phyloP scores from a whole-genome alignment of 768 basidiomycete genomes.

The Phlegmacium glaucopus region DNA sequence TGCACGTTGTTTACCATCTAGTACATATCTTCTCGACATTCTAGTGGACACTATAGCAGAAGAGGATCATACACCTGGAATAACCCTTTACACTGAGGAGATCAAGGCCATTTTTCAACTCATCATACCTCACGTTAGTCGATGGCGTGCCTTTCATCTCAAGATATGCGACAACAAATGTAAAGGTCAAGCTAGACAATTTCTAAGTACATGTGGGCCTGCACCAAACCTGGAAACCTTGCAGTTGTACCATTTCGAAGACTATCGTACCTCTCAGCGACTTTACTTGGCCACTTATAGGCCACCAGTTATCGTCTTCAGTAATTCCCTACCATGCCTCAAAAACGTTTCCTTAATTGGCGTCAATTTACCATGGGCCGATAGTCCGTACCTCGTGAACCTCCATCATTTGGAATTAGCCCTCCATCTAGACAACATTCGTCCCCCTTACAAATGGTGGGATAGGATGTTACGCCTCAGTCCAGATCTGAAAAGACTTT shows the following conservation, averaged over 20 bases:
- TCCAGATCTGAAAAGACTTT: conserved; percentile 43
- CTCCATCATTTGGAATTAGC: conserved; percentile 55
- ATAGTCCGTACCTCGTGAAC: conserved; percentile 44
- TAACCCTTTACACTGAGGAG: conserved; percentile 52
- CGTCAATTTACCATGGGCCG: conserved; percentile 60
- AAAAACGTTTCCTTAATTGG: conserved; percentile 60
- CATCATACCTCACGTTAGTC: conserved; percentile 42
- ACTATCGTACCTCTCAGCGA: conserved; percentile 47
- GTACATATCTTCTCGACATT: conserved; percentile 42
- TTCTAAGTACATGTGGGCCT: conserved; percentile 47
- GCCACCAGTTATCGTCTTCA: conserved; percentile 56
- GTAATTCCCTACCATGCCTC: conserved; percentile 46
- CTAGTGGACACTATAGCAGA: conserved; percentile 53
- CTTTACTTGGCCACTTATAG: conserved; percentile 55
- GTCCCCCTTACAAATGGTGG: conserved; percentile 54
- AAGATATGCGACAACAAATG: conserved; percentile 59
- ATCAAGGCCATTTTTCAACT: conserved; percentile 42
- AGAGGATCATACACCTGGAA: conserved; percentile 44
- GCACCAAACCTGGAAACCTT: conserved; percentile 56
- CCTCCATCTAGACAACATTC: conserved; percentile 55
- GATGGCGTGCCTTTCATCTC: conserved; percentile 59
- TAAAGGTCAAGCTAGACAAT: conserved; percentile 49
- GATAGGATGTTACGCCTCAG: conserved; percentile 48
- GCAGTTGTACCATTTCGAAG: conserved; percentile 63
- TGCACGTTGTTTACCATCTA: conserved; percentile 25